A percentile compares a stretch with the other conserved stretches of the same genome.
Evolutionary conservation across 1,284 basidiomycete genomes (phyloP).

Genomic region (Thecaphora frezii): DNA sequence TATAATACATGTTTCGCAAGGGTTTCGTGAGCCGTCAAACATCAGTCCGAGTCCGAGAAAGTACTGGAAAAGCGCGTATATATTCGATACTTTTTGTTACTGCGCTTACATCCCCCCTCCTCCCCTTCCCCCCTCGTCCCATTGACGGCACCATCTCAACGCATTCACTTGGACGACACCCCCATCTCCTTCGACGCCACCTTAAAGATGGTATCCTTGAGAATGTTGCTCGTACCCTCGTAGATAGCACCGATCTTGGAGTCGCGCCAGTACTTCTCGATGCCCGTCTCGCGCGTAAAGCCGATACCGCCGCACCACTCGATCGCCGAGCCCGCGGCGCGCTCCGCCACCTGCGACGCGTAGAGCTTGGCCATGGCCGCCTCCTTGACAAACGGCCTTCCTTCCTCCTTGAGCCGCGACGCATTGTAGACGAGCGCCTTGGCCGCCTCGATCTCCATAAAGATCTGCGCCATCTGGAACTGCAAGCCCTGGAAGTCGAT

Average conservation of each 20-base stretch:
- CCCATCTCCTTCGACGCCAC: conserved; percentile 46
- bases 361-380: conserved; percentile 91
- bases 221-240: conserved; percentile 82
- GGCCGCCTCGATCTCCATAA: conserved; percentile 87
- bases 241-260: conserved; percentile 80
- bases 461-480: conserved; percentile 84
- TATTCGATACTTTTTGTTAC: no score
- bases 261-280: conserved; percentile 81
- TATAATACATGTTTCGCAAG: no score
- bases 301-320: conserved; percentile 97
- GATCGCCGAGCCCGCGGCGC: conserved; percentile 83
- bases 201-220: conserved; percentile 92
- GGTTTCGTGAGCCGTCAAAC: no score
- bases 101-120: no score
- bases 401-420: conserved; percentile 87
- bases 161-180: no score
- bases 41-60: no score
- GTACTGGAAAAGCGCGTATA: no score
- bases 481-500: conserved; percentile 87
- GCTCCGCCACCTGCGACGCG: conserved; percentile 83
- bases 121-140: no score
- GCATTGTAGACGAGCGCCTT: conserved; percentile 94
- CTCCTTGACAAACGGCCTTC: conserved; percentile 86
- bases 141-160: no score
- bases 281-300: conserved; percentile 78